These are phyloP conservation scores for Glutinoglossum americanum DNA, from an alignment of 495 filamentous ascomycete genomes.

Conservation along the genomic window DNA sequence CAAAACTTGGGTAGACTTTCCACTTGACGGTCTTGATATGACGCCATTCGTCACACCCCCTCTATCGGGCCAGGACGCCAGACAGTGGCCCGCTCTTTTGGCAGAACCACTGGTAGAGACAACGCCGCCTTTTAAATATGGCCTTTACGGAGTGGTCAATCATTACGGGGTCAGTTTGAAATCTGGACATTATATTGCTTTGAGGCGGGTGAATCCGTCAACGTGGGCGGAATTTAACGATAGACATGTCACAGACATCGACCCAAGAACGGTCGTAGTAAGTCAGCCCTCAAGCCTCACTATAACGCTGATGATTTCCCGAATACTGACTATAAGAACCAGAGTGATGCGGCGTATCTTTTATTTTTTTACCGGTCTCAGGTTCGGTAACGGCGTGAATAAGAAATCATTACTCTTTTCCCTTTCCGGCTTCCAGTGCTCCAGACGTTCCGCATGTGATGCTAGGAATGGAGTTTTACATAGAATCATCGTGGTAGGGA, in stretches of 20 bases:
- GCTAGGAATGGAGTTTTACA: background rate
- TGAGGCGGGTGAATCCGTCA: constrained; percentile 19
- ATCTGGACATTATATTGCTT: constrained; percentile 47
- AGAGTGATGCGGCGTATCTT: constrained; percentile 46
- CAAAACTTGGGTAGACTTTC: constrained; percentile 45
- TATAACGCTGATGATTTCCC: background rate
- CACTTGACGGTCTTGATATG: constrained; percentile 39
- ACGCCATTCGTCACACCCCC: constrained; percentile 10
- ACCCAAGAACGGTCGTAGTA: constrained; percentile 26
- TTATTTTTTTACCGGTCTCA: constrained; percentile 28
- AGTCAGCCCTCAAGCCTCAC: constrained; percentile 15
- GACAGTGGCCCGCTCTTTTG: background rate
- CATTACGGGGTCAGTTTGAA: constrained; percentile 41
- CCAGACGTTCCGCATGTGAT: background rate
- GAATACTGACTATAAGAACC: constrained; percentile 12
- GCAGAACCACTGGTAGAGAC: constrained; percentile 24
- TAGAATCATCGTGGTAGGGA: background rate
- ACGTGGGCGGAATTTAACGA: constrained; percentile 51
- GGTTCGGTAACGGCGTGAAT: background rate
- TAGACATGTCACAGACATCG: constrained; percentile 33
- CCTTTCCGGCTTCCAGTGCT: background rate
- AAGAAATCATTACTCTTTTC: background rate
- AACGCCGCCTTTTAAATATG: constrained; percentile 43
- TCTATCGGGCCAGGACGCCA: background rate
- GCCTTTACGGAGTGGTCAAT: constrained; percentile 49